These are phyloP conservation scores for Nitzschia palea DNA, from an alignment of 108 stramenopile genomes.

Conservation along the genomic window DNA sequence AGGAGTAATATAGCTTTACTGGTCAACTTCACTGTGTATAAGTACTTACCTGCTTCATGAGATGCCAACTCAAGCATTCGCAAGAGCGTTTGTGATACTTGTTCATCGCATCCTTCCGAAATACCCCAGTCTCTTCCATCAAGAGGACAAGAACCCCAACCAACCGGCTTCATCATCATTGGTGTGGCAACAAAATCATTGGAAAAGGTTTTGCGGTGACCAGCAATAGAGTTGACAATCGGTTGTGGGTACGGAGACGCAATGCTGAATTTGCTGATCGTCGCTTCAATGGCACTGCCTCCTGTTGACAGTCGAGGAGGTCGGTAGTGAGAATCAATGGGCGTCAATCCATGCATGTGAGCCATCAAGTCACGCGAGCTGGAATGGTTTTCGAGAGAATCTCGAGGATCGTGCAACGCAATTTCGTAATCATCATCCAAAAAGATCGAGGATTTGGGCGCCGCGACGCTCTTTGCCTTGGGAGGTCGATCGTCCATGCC, in stretches of 20 bases:
- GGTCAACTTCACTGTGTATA: no score
- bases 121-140: conserved; percentile 77
- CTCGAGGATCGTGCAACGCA: conserved; percentile 3
- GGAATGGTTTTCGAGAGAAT: conserved; percentile 32
- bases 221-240: background rate
- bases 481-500: conserved; percentile 18
- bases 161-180: conserved; percentile 46
- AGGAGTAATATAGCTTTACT: no score
- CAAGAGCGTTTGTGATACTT: conserved; percentile 36
- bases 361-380: conserved; percentile 30
- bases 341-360: conserved; percentile 36
- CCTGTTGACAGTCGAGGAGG: conserved; percentile 31
- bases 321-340: conserved; percentile 6
- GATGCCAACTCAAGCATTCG: conserved; percentile 43
- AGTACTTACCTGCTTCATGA: conserved; percentile 13
- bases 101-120: conserved; percentile 43
- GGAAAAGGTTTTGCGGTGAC: background rate
- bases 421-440: conserved; percentile 15
- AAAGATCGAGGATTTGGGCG: background rate
- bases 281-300: background rate
- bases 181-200: conserved; percentile 43
- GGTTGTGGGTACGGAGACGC: conserved; percentile 19
- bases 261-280: background rate
- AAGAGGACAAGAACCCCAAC: conserved; percentile 78
- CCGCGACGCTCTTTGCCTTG: background rate